phyloP scores from a whole-genome alignment of 345 rosid genomes.

The Sapria himalayana region DNA sequence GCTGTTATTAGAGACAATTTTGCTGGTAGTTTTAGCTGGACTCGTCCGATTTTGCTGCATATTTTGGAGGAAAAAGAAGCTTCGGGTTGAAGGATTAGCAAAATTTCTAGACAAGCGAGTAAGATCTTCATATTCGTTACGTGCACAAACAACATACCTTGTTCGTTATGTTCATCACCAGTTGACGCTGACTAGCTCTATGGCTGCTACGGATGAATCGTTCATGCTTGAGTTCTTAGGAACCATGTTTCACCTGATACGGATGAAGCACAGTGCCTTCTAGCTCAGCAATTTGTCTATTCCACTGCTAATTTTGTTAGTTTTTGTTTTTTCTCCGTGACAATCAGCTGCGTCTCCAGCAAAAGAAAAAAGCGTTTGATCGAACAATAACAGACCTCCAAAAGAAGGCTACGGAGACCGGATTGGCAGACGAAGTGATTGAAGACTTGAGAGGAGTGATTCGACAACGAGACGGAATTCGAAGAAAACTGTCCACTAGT shows the following conservation, averaged over 20 bases:
- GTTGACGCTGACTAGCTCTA: no score
- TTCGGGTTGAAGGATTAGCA: slow-evolving; percentile 35
- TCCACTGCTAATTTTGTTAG: neutral
- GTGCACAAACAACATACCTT: no score
- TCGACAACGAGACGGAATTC: slow-evolving; percentile 22
- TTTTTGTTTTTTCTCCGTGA: slow-evolving; percentile 1
- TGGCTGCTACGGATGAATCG: no score
- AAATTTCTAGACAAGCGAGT: slow-evolving; percentile 57
- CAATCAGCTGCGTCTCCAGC: slow-evolving; percentile 53
- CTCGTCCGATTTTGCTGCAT: slow-evolving; percentile 54
- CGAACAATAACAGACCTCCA: slow-evolving; percentile 35
- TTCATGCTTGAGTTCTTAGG: no score
- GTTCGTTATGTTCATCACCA: no score
- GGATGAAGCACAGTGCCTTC: no score
- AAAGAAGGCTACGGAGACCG: slow-evolving; percentile 25
- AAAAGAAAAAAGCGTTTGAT: slow-evolving; percentile 43
- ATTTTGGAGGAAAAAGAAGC: slow-evolving; percentile 81
- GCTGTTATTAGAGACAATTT: slow-evolving; percentile 38
- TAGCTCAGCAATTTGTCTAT: neutral
- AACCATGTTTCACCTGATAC: no score
- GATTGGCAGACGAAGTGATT: slow-evolving; percentile 14
- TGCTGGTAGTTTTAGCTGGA: slow-evolving; percentile 32
- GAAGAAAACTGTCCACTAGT: slow-evolving; percentile 56
- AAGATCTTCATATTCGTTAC: slow-evolving; percentile 9
- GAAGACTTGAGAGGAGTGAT: slow-evolving; percentile 29